Percentiles rank a stretch among this genome's conserved stretches.
These are phyloP conservation scores for Globisporangium mamillatum DNA, from an alignment of 352 stramenopile species.

Conservation along the genomic window DNA sequence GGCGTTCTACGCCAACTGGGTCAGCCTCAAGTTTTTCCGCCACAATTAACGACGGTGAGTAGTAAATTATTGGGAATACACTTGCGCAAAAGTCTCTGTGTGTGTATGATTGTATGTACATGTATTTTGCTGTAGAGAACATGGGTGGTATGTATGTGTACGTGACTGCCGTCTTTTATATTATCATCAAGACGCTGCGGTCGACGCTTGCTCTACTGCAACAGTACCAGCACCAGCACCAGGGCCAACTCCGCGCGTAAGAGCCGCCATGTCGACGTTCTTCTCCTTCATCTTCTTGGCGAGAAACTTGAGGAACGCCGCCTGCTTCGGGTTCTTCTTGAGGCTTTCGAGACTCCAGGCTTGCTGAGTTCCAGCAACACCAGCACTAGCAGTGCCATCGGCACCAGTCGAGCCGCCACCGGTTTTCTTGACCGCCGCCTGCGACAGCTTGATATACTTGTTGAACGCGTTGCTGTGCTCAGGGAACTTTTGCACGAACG, in stretches of 20 bases:
- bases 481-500: slow-evolving; percentile 54
- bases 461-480: slow-evolving; percentile 74
- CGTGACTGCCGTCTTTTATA: not conserved
- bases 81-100: not conserved
- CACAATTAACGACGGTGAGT: slow-evolving; percentile 47
- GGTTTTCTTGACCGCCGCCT: slow-evolving; percentile 49
- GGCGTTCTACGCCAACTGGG: slow-evolving; percentile 79
- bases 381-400: not conserved
- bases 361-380: slow-evolving; percentile 4
- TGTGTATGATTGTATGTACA: not conserved
- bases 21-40: slow-evolving; percentile 86
- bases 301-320: slow-evolving; percentile 60
- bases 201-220: not conserved
- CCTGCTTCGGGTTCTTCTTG: slow-evolving; percentile 56
- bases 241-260: not conserved
- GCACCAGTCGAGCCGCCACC: slow-evolving; percentile 17
- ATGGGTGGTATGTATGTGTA: not conserved
- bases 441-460: slow-evolving; percentile 69
- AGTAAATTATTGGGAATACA: not conserved
- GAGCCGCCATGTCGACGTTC: slow-evolving; percentile 7
- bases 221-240: not conserved
- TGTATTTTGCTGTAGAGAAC: not conserved
- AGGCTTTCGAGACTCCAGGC: slow-evolving; percentile 55
- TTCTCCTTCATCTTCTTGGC: slow-evolving; percentile 60
- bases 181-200: not conserved